Conservation (phyloP, 352 stramenopile species). For the Phytopythium kandeliae region DNA sequence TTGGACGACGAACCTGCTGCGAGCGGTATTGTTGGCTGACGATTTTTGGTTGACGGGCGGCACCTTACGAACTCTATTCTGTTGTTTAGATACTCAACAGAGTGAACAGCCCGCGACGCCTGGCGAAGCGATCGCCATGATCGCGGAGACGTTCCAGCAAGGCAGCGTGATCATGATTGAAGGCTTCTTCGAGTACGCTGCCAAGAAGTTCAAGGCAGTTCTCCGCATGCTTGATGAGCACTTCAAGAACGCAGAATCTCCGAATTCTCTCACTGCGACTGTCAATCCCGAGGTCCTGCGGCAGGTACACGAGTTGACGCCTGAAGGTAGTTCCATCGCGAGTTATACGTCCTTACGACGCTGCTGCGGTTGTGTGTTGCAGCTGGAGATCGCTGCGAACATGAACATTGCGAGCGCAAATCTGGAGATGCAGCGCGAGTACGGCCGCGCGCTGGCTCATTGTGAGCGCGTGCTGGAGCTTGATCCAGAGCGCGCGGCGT, state of each 20-base stretch:
- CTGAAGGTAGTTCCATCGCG: not conserved
- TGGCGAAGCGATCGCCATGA: constrained; percentile 15
- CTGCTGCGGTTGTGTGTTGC: not conserved
- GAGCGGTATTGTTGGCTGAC: too few species aligned
- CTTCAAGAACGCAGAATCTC: not conserved
- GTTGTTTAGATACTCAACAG: not conserved
- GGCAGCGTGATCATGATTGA: constrained; percentile 59
- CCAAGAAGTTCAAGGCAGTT: constrained; percentile 42
- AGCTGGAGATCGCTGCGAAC: constrained; percentile 47
- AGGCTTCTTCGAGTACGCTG: constrained; percentile 60
- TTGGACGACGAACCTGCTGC: not conserved
- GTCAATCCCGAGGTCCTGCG: constrained; percentile 6
- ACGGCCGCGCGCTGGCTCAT: constrained; percentile 22
- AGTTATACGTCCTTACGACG: not conserved
- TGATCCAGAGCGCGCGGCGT: constrained; percentile 23
- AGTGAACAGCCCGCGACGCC: constrained; percentile 5
- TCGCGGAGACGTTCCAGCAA: constrained; percentile 37
- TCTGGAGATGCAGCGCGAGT: constrained; percentile 61
- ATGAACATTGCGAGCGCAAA: constrained; percentile 58
- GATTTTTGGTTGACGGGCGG: too few species aligned
- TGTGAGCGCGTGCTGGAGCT: constrained; percentile 36
- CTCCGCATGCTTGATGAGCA: constrained; percentile 23
- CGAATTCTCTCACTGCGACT: not conserved
- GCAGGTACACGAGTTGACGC: constrained; percentile 10
- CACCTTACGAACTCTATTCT: too few species aligned